Evolutionary conservation across 2,329 filamentous ascomycete species (phyloP).

Genomic region (Plenodomus lindquistii): DNA sequence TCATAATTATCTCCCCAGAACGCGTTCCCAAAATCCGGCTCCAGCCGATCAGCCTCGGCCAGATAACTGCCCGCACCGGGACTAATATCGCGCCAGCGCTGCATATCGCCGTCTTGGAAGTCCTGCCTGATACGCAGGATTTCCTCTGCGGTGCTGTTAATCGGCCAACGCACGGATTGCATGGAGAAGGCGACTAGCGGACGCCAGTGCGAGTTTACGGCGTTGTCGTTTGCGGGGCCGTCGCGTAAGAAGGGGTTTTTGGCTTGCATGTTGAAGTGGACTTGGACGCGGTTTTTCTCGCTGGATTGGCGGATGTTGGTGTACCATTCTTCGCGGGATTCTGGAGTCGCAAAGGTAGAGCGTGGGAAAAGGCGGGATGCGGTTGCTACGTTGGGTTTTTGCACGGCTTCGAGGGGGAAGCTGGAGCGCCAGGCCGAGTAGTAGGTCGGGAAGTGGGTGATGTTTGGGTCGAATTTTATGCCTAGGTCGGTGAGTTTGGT

Average conservation of each 20-base stretch:
- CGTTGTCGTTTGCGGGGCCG: conserved; percentile 30
- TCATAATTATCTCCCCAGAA: conserved; percentile 42
- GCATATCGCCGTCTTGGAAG: conserved; percentile 32
- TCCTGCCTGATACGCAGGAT: conserved; percentile 30
- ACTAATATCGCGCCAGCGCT: conserved; percentile 39
- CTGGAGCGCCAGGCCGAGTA: conserved; percentile 40
- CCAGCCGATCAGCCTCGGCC: conserved; percentile 37
- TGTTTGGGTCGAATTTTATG: conserved; percentile 38
- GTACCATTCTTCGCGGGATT: conserved; percentile 38
- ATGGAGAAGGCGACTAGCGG: conserved; percentile 30
- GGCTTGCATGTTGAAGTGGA: conserved; percentile 43
- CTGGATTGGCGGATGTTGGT: conserved; percentile 32
- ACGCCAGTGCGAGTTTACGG: conserved; percentile 38
- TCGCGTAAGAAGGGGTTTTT: conserved; percentile 17
- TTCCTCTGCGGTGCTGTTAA: conserved; percentile 32
- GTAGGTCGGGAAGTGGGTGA: conserved; percentile 37
- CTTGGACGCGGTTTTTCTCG: conserved; percentile 41
- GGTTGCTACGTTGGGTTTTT: conserved; percentile 39
- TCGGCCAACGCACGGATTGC: conserved; percentile 39
- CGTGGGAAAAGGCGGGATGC: conserved; percentile 41
- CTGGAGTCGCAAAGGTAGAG: conserved; percentile 36
- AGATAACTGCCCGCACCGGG: conserved; percentile 36
- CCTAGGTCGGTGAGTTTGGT: conserved; percentile 31
- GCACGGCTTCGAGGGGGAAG: conserved; percentile 40
- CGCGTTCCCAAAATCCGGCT: conserved; percentile 37